Evolutionary conservation across 1,284 basidiomycete species (phyloP), one percentile per base, ranked within the genome.

Genomic region (Neonothopanus nambi): DNA sequence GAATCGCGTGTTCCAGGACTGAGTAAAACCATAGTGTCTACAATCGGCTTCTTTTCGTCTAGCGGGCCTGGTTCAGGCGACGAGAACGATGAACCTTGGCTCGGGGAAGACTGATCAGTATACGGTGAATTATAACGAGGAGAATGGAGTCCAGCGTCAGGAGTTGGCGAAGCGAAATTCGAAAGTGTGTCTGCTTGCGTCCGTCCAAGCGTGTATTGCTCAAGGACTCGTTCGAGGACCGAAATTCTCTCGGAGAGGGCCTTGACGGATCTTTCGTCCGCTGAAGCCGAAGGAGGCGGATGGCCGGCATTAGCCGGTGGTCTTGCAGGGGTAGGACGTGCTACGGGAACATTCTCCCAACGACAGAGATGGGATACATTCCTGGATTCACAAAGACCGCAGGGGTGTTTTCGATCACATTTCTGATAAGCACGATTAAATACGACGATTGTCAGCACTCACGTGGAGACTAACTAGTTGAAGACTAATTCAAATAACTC

Each of bases 331-430:
- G 73, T 43, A 18, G 79, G 79, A 13, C 79, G 74, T 23, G 76
- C 73, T 41, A 77, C 67, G 24, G 76, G 76, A 9, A 77, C 72
- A 8, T 70, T 71, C 60, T 79, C 79, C 79, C 79, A 81, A 45
- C 76, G 74, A 64, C 80, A 82, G 4, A 81, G 68, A 61, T 82
- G 75, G 17, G 76, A 63, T 11, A 81, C 75, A 9, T 75, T 78
- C 50, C 79, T 67, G n/a, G 73, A 70, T 23, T 73, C 69, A 59
- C 80, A 82, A 3, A 79, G 65, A 5, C 75, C 73, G 59, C 79
- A 82, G 4, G 80, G 79, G 54, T 76, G 73, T 55, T 75, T 73
- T 47, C 79, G 71, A 63, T 81, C 79, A 58, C 80, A 81, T 74
- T 79, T 78, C 80, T 81, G 57, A 18, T n/a, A 50, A 28, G 38